A percentile compares a stretch with the other conserved stretches of the same genome.
Evolutionary conservation across 768 basidiomycete species (phyloP).

Genomic region (Lactarius sanguifluus): DNA sequence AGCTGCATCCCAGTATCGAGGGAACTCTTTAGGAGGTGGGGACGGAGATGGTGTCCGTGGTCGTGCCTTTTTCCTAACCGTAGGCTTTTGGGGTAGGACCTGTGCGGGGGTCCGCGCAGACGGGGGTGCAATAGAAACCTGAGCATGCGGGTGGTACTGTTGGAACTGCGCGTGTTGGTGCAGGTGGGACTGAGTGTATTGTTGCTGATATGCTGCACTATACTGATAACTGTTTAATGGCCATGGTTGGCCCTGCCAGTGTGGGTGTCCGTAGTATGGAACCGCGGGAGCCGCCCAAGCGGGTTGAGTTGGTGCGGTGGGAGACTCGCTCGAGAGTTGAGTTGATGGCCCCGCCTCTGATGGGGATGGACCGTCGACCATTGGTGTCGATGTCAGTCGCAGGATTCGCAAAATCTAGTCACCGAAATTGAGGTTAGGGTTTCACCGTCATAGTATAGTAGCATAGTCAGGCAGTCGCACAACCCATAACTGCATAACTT

Average conservation of each 20-base stretch:
- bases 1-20: slow-evolving; percentile 30
- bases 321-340: background rate
- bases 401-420: background rate
- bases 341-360: slow-evolving; percentile 23
- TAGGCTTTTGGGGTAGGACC: slow-evolving; percentile 2
- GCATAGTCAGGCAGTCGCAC: background rate
- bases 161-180: slow-evolving; percentile 23
- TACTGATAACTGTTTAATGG: slow-evolving; percentile 29
- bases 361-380: slow-evolving; percentile 26
- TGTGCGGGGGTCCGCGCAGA: slow-evolving; percentile 6
- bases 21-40: slow-evolving; percentile 27
- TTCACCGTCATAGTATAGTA: background rate
- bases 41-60: slow-evolving; percentile 22
- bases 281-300: slow-evolving; percentile 11
- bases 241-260: slow-evolving; percentile 31
- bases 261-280: slow-evolving; percentile 32
- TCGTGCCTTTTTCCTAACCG: slow-evolving; percentile 17
- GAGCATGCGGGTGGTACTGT: slow-evolving; percentile 21
- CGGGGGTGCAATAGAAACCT: background rate
- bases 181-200: slow-evolving; percentile 6
- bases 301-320: slow-evolving; percentile 21
- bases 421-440: slow-evolving; percentile 21
- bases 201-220: slow-evolving; percentile 26
- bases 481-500: background rate
- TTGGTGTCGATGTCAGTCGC: slow-evolving; percentile 12